A percentile compares a stretch with the other conserved stretches of the same genome.
Conservation (phyloP, 2,329 filamentous ascomycete genomes). For the Polytolypa hystricis region DNA sequence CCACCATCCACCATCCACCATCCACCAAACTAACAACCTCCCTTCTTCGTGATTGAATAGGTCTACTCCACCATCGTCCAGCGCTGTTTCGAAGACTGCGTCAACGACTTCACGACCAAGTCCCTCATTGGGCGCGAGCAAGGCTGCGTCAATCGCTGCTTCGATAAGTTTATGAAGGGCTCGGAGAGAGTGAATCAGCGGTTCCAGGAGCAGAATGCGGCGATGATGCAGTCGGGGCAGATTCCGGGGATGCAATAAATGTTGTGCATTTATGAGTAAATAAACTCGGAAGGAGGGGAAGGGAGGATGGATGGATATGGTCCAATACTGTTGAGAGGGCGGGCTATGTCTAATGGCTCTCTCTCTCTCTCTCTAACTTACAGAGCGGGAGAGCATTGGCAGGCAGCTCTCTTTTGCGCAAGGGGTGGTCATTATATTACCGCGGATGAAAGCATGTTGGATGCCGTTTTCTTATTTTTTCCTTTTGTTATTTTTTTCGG, state of each 20-base stretch:
- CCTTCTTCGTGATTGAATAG: conserved; percentile 26
- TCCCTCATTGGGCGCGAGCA: conserved; percentile 78
- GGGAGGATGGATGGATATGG: background rate
- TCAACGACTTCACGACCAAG: conserved; percentile 98
- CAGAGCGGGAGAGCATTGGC: no score
- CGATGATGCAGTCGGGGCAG: conserved; percentile 52
- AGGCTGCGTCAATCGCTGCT: conserved; percentile 85
- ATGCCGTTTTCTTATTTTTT: no score
- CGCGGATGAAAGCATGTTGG: no score
- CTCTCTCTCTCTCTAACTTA: no score
- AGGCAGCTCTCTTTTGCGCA: no score
- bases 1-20: background rate
- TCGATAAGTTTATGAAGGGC: conserved; percentile 90
- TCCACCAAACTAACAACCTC: no score
- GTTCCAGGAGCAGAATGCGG: conserved; percentile 66
- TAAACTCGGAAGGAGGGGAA: background rate
- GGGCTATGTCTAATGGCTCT: no score
- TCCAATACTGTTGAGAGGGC: no score
- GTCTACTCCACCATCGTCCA: conserved; percentile 53
- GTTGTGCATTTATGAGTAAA: no score
- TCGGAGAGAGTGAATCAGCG: conserved; percentile 83
- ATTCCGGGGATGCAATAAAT: conserved; percentile 33
- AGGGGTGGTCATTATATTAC: no score
- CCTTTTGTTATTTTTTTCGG: no score
- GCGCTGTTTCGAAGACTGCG: conserved; percentile 85